Evolutionary conservation across 1,284 basidiomycete species (phyloP), one percentile per base, ranked within the genome.

Genomic region (Apiotrichum mycotoxinovorans): DNA sequence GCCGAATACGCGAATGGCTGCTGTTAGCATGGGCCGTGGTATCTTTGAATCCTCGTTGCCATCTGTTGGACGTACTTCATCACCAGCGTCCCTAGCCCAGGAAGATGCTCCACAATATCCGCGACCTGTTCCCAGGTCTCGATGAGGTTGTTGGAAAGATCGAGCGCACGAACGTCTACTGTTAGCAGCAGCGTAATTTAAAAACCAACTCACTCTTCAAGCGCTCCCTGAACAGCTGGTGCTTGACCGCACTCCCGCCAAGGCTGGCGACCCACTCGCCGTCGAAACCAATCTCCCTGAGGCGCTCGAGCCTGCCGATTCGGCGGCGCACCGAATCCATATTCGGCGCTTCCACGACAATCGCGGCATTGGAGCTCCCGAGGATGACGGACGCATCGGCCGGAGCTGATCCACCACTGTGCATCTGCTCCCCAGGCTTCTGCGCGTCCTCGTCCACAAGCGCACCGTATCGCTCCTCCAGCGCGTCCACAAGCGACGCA

Each of bases 281-380:
- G 64, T 91, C 88, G 25, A 96, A 79, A 55, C 91, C 91, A 52
- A 88, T 84, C 70, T 90, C 86, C 37, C 84, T 83, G 45, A 97
- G 79, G 18, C 80, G 81, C 52, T 83, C 82, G 20, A 97, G 77
- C 53, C 84, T 78, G 1, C 85, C 79, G 18, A 95, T 82, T 47
- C 87, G 87, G 30, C 79, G 75, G 57, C 86, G 81, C 54, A 97
- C 85, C 67, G 86, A 87, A 67, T 89, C 85, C 48, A 96, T 79
- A 44, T 85, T 83, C 0, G 93, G 88, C 1, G 89, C 89, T 72
- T 96, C 89, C 17, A 98, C 90, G 61, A 89, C 81, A 60, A 97
- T 94, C 1, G 82, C 79, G 17, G 87, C 86, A 54, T 84, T 83
- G 30, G 89, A 91, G 1, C 87, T 88, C n/a, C 90, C 91, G 22